These are phyloP conservation scores for Parastagonospora avenae DNA, from an alignment of 2,329 filamentous ascomycete genomes.

Conservation along the genomic window DNA sequence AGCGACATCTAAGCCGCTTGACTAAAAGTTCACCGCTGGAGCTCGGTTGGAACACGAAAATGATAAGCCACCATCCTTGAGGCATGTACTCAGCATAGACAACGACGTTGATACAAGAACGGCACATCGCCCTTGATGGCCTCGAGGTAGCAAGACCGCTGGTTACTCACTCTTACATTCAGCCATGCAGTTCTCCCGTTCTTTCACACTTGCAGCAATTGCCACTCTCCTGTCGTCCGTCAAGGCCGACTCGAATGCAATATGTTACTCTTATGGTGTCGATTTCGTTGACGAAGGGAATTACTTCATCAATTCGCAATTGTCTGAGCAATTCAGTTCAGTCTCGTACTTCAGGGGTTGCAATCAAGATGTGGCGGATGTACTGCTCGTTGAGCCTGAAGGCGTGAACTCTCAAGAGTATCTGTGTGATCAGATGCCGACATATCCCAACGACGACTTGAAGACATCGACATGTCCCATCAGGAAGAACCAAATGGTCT, in stretches of 20 bases:
- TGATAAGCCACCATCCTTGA: conserved; percentile 12
- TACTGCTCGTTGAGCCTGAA: conserved; percentile 50
- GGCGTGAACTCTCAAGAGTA: conserved; percentile 40
- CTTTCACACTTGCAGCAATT: conserved; percentile 24
- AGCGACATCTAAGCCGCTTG: conserved; percentile 20
- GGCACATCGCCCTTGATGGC: conserved; percentile 12
- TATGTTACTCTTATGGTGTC: conserved; percentile 46
- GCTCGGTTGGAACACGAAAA: conserved; percentile 11
- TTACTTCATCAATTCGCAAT: conserved; percentile 54
- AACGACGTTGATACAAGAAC: conserved; percentile 26
- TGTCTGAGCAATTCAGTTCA: conserved; percentile 49
- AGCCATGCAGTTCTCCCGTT: conserved; percentile 36
- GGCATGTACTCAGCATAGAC: conserved; percentile 9
- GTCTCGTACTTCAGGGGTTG: conserved; percentile 53
- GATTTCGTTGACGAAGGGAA: conserved; percentile 51
- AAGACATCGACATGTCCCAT: conserved; percentile 52
- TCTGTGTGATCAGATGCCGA: conserved; percentile 49
- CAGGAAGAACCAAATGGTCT: conserved; percentile 50
- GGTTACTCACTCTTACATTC: background rate
- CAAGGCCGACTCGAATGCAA: conserved; percentile 25
- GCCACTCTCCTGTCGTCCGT: conserved; percentile 32
- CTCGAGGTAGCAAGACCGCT: background rate
- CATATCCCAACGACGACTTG: conserved; percentile 46
- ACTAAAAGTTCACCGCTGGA: conserved; percentile 13
- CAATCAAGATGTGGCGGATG: conserved; percentile 47